Base-by-base conservation (phyloP, 441 rosid genomes). In the Lagerstroemia fauriei region DNA sequence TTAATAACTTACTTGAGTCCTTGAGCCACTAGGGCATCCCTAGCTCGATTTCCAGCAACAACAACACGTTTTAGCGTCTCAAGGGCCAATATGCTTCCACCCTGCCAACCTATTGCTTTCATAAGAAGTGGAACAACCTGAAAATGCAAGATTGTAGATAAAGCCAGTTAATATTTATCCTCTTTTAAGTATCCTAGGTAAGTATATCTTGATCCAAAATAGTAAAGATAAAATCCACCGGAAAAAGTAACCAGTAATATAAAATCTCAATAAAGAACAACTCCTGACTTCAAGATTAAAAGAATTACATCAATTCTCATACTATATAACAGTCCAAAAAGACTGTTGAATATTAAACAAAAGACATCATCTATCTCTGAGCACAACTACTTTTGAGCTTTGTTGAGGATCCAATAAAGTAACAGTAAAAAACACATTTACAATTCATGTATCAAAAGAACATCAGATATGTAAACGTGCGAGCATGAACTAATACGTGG, bases 21-120 rank as follows among this genome's bases (percentile, higher is more conserved):
- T 88, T 95, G 99, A 1, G 97, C 99, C 87, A 97, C 99, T 85
- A 97, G 93, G 2, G 99, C 97, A 84, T 97, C 99, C 88, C 99
- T 94, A 78, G 99, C 99, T 72, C 99, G 94, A 87, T 97, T 97
- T 82, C 99, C 99, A 84, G 99, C 98, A 84, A 89, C 98, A n/a
- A 97, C 99, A 84, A 95, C 95, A 78, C 98, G 99, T 83, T 97
- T 97, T 82, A 97, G 88, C 46, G 98, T 97, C 92, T 97, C 98
- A 59, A 97, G 97, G 69, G 99, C 99, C 85, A 97, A 88, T 88
- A 97, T 97, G 91, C 98, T 97, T 88, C 99, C 99, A 82, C 99
- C 98, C 86, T 87, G 99, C 99, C 99, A 97, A 80, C 99, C 98
- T 86, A 97, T 97, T 76, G 99, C 98, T 89, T 97, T 97, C 99